phyloP scores from a whole-genome alignment of 2,329 filamentous ascomycete species.

The Cytospora chrysosperma region DNA sequence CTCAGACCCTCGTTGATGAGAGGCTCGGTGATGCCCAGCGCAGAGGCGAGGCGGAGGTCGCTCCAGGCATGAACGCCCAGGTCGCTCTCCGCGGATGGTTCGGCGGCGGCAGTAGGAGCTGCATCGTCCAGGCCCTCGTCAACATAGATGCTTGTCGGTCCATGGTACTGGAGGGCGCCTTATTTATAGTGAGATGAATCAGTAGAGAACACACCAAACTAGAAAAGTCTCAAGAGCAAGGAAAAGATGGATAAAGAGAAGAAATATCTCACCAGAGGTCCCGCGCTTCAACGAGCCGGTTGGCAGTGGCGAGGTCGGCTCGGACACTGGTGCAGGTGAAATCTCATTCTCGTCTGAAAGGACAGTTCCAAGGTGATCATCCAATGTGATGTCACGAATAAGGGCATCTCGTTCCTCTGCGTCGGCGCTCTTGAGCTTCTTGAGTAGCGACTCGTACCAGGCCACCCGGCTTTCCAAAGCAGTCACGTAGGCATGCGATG shows the following conservation, averaged over 20 bases:
- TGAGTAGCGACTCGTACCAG: slow-evolving; percentile 25
- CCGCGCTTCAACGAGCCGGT: too few species aligned
- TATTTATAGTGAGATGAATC: too few species aligned
- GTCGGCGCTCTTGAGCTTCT: slow-evolving; percentile 13
- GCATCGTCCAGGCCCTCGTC: too few species aligned
- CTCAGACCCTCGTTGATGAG: slow-evolving; percentile 26
- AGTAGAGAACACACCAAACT: too few species aligned
- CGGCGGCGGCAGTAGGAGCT: slow-evolving; percentile 14
- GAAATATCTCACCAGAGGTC: too few species aligned
- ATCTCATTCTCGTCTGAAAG: neutral
- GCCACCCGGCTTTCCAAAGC: slow-evolving; percentile 23
- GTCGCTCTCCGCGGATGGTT: slow-evolving; percentile 1
- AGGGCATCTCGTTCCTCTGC: slow-evolving; percentile 11
- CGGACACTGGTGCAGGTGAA: neutral
- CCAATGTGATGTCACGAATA: neutral
- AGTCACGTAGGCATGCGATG: slow-evolving; percentile 15
- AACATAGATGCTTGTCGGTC: slow-evolving; percentile 31
- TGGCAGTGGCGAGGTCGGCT: slow-evolving; percentile 15
- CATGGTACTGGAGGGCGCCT: slow-evolving; percentile 26
- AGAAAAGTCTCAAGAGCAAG: too few species aligned
- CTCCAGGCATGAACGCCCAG: slow-evolving; percentile 30
- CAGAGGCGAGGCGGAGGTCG: too few species aligned
- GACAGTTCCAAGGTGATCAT: neutral
- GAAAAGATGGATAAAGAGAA: too few species aligned
- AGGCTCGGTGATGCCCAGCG: too few species aligned